Conservation (phyloP, 805 yeast genomes). For the Yamadazyma tumulicola region DNA sequence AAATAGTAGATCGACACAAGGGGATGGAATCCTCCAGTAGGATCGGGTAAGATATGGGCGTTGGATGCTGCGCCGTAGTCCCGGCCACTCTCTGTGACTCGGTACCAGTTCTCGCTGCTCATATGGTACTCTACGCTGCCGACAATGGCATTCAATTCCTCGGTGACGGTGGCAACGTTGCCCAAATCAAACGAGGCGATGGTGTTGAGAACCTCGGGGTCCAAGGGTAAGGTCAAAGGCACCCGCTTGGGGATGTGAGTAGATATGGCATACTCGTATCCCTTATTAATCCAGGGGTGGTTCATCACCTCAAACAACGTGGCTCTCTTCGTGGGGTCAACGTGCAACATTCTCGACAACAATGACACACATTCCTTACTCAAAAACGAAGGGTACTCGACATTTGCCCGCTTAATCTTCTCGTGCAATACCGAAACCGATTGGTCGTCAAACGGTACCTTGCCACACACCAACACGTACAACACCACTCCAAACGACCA, state of each 20-base stretch:
- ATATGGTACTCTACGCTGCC: constrained; percentile 62
- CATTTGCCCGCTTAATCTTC: constrained; percentile 87
- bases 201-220: constrained; percentile 62
- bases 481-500: constrained; percentile 98
- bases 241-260: constrained; percentile 72
- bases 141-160: constrained; percentile 55
- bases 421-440: constrained; percentile 89
- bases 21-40: constrained; percentile 86
- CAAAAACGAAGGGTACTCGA: constrained; percentile 83
- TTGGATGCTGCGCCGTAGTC: constrained; percentile 33
- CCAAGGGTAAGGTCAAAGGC: constrained; percentile 71
- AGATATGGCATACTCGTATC: constrained; percentile 70
- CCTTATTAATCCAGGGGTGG: constrained; percentile 95
- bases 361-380: constrained; percentile 78
- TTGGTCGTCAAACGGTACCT: constrained; percentile 97
- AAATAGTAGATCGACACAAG: constrained; percentile 80
- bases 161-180: constrained; percentile 52
- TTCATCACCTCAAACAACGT: constrained; percentile 69
- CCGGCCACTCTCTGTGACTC: constrained; percentile 35
- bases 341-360: constrained; percentile 85
- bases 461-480: constrained; percentile 94
- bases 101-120: constrained; percentile 62
- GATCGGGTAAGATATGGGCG: constrained; percentile 52
- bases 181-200: constrained; percentile 82
- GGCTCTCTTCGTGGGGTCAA: constrained; percentile 81